These are phyloP conservation scores for Astrephomene gubernaculifera DNA, from an alignment of 139 green algal genomes.

Conservation along the genomic window DNA sequence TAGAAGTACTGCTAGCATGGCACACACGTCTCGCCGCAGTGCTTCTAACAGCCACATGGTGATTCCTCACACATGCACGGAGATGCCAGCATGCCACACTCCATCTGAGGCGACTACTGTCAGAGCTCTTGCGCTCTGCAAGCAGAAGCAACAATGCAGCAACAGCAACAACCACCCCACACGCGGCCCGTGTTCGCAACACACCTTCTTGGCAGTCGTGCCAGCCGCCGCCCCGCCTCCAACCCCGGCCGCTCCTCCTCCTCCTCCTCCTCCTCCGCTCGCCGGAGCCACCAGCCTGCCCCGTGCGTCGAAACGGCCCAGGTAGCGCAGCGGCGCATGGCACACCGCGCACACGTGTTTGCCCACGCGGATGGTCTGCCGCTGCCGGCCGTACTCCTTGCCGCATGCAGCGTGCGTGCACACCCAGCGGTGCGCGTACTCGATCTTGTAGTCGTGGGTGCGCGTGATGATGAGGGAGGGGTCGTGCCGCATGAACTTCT, in stretches of 20 bases:
- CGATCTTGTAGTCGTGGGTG: slow-evolving; percentile 67
- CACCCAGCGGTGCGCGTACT: slow-evolving; percentile 63
- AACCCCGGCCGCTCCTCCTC: neutral
- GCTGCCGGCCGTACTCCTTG: slow-evolving; percentile 63
- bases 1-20: neutral
- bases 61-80: neutral
- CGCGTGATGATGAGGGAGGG: slow-evolving; percentile 57
- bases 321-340: slow-evolving; percentile 54
- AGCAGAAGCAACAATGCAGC: neutral
- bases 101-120: neutral
- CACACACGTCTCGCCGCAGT: neutral
- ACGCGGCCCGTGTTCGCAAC: neutral
- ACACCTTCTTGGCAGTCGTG: neutral
- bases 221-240: neutral
- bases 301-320: slow-evolving; percentile 60
- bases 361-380: slow-evolving; percentile 51
- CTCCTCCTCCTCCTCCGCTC: neutral
- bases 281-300: slow-evolving; percentile 1
- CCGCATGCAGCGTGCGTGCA: slow-evolving; percentile 52
- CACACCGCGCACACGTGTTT: slow-evolving; percentile 65
- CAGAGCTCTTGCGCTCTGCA: neutral
- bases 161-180: neutral
- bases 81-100: too few relatives aligned
- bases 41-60: neutral
- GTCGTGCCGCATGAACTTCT: slow-evolving; percentile 21